A percentile compares a stretch with the other conserved stretches of the same genome.
Evolutionary conservation across 306 rosid genomes (phyloP).

Genomic region (Benincasa hispida): DNA sequence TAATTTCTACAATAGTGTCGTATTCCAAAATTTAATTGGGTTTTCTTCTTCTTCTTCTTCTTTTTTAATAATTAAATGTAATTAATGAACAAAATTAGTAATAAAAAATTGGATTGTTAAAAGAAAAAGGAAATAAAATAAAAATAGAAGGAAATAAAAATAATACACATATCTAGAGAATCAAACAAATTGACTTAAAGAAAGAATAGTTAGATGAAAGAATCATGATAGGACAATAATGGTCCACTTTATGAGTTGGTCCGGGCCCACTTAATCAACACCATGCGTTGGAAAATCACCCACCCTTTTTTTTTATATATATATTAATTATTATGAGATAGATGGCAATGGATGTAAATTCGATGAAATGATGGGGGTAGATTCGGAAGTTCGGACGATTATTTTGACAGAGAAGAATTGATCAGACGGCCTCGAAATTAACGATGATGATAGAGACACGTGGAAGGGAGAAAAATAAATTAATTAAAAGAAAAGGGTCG

Average conservation of each 20-base stretch:
- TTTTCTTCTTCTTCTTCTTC: too few relatives aligned
- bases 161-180: neutral
- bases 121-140: too few relatives aligned
- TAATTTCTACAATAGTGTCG: too few relatives aligned
- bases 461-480: neutral
- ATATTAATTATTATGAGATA: too few relatives aligned
- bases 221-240: neutral
- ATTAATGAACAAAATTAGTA: too few relatives aligned
- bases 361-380: neutral
- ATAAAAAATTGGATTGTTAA: too few relatives aligned
- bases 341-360: slow-evolving; percentile 1
- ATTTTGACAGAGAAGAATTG: neutral
- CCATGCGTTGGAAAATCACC: slow-evolving; percentile 5
- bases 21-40: too few relatives aligned
- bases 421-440: neutral
- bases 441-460: slow-evolving; percentile 3
- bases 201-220: neutral
- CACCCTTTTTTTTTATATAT: neutral
- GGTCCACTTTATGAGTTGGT: slow-evolving; percentile 3
- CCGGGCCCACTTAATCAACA: neutral
- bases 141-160: neutral
- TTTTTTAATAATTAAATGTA: too few relatives aligned
- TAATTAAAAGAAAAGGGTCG: too few relatives aligned
- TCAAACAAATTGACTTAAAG: neutral
- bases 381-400: neutral